Evolutionary conservation across 2,329 filamentous ascomycete species (phyloP), one percentile per base, ranked within the genome.

Genomic region (Penicillium verrucosum): DNA sequence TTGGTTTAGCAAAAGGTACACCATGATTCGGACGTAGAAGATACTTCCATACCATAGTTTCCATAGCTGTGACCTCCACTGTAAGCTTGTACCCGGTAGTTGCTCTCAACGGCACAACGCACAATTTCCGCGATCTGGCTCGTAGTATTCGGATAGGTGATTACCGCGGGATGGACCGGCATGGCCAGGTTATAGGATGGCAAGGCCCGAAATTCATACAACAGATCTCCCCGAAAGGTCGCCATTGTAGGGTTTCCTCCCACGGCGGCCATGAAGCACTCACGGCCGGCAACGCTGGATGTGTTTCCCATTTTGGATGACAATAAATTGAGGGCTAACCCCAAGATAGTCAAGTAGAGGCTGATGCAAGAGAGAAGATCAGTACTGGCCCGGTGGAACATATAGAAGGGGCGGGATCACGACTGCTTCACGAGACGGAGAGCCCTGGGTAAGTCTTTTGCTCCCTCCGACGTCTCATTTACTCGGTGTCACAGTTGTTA

Each of bases 41-140:
- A 1, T 50, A 18, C 5, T 11, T 25, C 46, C 11, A 71, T 71
- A 57, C 79, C 78, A 53, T 77, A 80, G 38, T 80, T 82, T 0
- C 53, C 64, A 51, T 65, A 66, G 50, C 64, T 66, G 45, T 66
- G 64, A 16, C 64, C 64, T 12, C 64, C 64, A 41, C 64, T 66
- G 25, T 56, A 56, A 25, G 62, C 57, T 29, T 66, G 64, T 11
- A 66, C 63, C 27, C 58, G 60, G 45, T 63, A 57, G n/a, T 55
- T 40, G 21, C 57, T 23, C 4, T 37, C 32, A 9, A 54, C 60
- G 1, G 64, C 63, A 48, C 64, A 66, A 25, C 54, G 54, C 30
- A 66, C 60, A 11, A 66, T 61, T 10, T 42, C 48, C 11, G 59
- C 61, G 7, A 66, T 54, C 37, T 66, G 63, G 8, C 54, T 36